Percentiles rank a stretch among this genome's conserved stretches.
Evolutionary conservation across 2,329 filamentous ascomycete genomes (phyloP).

Genomic region (Leptosphaerulina australis): DNA sequence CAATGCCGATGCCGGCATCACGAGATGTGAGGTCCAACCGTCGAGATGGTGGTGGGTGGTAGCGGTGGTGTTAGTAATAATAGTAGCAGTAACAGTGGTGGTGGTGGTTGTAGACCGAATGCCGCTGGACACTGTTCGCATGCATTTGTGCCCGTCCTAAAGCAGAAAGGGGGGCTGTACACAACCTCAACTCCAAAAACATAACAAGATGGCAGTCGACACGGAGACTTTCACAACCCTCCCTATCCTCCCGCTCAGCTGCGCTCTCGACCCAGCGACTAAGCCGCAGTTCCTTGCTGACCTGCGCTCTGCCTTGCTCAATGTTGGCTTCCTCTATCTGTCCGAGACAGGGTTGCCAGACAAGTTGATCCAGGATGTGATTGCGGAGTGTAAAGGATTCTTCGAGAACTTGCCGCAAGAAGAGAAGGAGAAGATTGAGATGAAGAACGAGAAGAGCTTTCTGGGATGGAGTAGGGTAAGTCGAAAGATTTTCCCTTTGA

Average conservation of each 20-base stretch:
- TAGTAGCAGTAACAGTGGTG: too few relatives aligned
- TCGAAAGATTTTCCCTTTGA: conserved; percentile 21
- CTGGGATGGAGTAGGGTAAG: conserved; percentile 55
- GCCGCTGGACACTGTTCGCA: too few relatives aligned
- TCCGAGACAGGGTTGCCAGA: conserved; percentile 70
- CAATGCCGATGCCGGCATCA: background rate
- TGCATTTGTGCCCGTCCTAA: too few relatives aligned
- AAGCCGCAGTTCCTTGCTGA: conserved; percentile 75
- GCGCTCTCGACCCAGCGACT: conserved; percentile 68
- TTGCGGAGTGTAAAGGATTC: conserved; percentile 71
- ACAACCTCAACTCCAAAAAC: background rate
- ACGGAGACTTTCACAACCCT: conserved; percentile 67
- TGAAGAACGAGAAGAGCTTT: conserved; percentile 58
- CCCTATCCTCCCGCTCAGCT: conserved; percentile 76
- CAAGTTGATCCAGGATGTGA: conserved; percentile 68
- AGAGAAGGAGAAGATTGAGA: conserved; percentile 70
- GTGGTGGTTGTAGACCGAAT: too few relatives aligned
- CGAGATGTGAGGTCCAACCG: too few relatives aligned
- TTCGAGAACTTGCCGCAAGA: conserved; percentile 73
- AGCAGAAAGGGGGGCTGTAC: too few relatives aligned
- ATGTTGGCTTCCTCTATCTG: conserved; percentile 88
- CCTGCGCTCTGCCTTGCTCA: conserved; percentile 76
- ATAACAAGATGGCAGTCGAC: background rate
- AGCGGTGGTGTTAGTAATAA: too few relatives aligned
- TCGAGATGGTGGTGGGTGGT: too few relatives aligned